Base-by-base conservation (phyloP, 768 basidiomycete genomes). In the Lyophyllum semitale region DNA sequence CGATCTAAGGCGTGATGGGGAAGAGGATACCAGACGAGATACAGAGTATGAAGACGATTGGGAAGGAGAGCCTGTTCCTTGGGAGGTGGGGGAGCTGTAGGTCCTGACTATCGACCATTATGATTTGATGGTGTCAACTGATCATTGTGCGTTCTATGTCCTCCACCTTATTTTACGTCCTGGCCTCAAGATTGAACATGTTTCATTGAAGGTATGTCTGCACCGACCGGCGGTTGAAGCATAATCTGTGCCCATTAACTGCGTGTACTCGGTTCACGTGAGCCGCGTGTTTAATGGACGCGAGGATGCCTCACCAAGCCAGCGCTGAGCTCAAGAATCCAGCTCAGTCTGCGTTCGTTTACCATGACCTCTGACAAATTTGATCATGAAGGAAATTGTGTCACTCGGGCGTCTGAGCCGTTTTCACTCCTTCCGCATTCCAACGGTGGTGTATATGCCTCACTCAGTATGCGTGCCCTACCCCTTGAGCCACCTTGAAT, bases 1-100 rank as follows among this genome's bases (percentile, higher is more conserved):
- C 47, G 74, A 78, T 60, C 73, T 73, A 32, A 72, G 47, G 35
- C 17, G 69, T 30, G 68, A 68, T 40, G 66, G 58, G 8, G 65
- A 66, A 26, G 61, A 65, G 40, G 64, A 65, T 33, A 54, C 44
- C 9, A 57, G 55, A 42, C 66, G 67, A 68, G 62, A 71, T 38
- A 66, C 63, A 22, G 82, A 78, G 46, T 76, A 69, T 27, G 84
- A 83, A 63, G 80, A 82, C 40, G 86, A 87, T 59, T 93, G 91
- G 91, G 91, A 91, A 70, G 84, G 87, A 32, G 90, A 91, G 68
- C 86, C 87, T 33, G 79, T 91, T 32, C 87, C 90, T 56, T 93
- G 91, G 91, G 88, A 88, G 70, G 77, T 83, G 8, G 91, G 84
- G 49, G 91, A 91, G 63, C 63, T 93, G 69, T 91, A 79, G 67